Percentiles rank a stretch among this genome's conserved stretches.
phyloP scores from a whole-genome alignment of 2,329 filamentous ascomycete species.

The Curvularia sp. region DNA sequence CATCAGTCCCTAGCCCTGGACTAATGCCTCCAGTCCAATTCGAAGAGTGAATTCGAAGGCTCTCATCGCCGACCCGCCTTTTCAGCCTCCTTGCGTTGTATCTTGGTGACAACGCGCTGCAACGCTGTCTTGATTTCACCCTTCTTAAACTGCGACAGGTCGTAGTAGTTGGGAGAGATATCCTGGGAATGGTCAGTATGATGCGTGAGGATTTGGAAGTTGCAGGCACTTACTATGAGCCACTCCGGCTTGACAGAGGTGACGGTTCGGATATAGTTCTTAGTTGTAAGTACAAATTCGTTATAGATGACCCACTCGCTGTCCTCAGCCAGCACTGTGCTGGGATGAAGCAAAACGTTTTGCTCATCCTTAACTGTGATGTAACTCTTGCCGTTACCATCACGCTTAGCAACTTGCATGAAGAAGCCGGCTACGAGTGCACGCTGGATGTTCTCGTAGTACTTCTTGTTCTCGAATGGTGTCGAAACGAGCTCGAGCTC shows the following conservation, averaged over 20 bases:
- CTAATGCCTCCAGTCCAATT: background rate
- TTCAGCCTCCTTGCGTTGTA: constrained; percentile 59
- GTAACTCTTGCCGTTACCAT: constrained; percentile 87
- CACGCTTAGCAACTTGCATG: constrained; percentile 98
- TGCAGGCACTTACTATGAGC: constrained; percentile 72
- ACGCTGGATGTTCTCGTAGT: constrained; percentile 95
- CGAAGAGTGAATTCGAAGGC: background rate
- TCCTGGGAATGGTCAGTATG: constrained; percentile 63
- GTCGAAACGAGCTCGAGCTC: constrained; percentile 87
- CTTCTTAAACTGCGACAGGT: constrained; percentile 79
- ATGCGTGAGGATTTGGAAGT: background rate
- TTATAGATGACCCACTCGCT: constrained; percentile 98
- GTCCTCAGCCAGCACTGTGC: constrained; percentile 85
- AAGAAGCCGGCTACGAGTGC: constrained; percentile 95
- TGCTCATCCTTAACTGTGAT: constrained; percentile 97
- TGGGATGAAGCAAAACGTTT: constrained; percentile 89
- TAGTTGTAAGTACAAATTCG: constrained; percentile 95
- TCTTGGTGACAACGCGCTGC: constrained; percentile 61
- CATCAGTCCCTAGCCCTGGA: background rate
- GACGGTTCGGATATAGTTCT: constrained; percentile 96
- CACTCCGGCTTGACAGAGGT: constrained; percentile 93
- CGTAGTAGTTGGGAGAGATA: constrained; percentile 92
- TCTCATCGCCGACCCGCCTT: constrained; percentile 22
- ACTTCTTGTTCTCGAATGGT: constrained; percentile 91
- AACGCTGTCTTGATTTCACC: constrained; percentile 80